phyloP scores from a whole-genome alignment of 2,329 filamentous ascomycete species.

The Lasiodiplodia sp. region DNA sequence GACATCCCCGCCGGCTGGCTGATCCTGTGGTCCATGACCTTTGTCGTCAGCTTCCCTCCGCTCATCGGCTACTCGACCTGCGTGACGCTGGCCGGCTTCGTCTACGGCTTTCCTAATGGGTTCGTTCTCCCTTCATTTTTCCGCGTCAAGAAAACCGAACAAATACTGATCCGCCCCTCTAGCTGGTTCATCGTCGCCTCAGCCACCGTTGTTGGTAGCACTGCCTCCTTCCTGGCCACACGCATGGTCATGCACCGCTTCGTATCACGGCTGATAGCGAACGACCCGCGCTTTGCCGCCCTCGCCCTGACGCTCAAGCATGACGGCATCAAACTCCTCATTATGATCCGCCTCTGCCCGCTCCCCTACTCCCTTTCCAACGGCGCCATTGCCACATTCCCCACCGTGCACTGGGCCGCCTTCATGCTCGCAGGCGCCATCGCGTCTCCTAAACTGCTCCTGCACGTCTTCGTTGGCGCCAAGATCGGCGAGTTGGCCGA shows the following conservation, averaged over 20 bases:
- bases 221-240: slow-evolving; percentile 80
- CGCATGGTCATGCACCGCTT: slow-evolving; percentile 79
- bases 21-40: slow-evolving; percentile 78
- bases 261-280: slow-evolving; percentile 80
- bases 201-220: slow-evolving; percentile 79
- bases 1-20: slow-evolving; percentile 73
- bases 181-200: slow-evolving; percentile 85
- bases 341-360: slow-evolving; percentile 91
- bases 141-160: slow-evolving; percentile 16
- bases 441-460: slow-evolving; percentile 83
- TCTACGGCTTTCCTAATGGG: slow-evolving; percentile 74
- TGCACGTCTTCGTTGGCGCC: slow-evolving; percentile 91
- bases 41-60: slow-evolving; percentile 82
- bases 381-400: slow-evolving; percentile 91
- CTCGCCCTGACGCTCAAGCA: slow-evolving; percentile 86
- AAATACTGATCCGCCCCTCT: neutral
- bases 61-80: slow-evolving; percentile 86
- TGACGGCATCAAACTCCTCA: slow-evolving; percentile 86
- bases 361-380: slow-evolving; percentile 93
- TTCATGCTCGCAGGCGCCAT: slow-evolving; percentile 85
- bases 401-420: slow-evolving; percentile 76
- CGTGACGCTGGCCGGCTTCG: slow-evolving; percentile 72
- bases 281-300: slow-evolving; percentile 87
- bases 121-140: slow-evolving; percentile 56
- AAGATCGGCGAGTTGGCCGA: slow-evolving; percentile 85